Percentiles rank a stretch among this genome's conserved stretches.
These are phyloP conservation scores for Scytalidium sp. DNA, from an alignment of 2,329 filamentous ascomycete species.

Conservation along the genomic window DNA sequence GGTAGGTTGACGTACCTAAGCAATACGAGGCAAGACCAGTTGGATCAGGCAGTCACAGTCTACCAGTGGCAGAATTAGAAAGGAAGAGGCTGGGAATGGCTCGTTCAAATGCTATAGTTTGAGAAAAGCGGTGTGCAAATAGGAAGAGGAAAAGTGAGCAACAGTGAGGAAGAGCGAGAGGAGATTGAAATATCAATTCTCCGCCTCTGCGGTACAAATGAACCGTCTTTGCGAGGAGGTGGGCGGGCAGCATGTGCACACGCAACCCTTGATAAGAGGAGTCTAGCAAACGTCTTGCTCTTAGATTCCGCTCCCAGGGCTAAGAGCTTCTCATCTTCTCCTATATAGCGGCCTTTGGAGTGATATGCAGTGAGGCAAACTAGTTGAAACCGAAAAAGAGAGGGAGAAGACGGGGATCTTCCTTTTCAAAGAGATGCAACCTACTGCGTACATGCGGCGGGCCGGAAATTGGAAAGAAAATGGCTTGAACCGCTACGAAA, in stretches of 20 bases:
- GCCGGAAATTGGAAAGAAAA: neutral
- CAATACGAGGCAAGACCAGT: too few relatives aligned
- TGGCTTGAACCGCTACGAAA: neutral
- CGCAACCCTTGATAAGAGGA: constrained; percentile 3
- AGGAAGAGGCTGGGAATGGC: neutral
- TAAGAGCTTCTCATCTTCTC: neutral
- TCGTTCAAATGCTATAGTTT: neutral
- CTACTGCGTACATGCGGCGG: neutral
- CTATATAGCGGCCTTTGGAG: neutral
- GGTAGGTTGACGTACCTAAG: neutral
- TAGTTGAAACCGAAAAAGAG: neutral
- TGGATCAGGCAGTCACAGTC: too few relatives aligned
- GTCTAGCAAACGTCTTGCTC: neutral
- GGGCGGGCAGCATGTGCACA: constrained; percentile 16
- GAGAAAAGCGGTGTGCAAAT: constrained; percentile 18
- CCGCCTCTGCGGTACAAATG: neutral
- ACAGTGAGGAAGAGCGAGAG: constrained; percentile 7
- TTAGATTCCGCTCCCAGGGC: neutral
- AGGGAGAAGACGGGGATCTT: neutral
- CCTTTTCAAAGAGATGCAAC: neutral
- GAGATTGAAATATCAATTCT: constrained; percentile 13
- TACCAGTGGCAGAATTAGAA: too few relatives aligned
- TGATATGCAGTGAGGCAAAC: neutral
- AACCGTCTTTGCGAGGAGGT: constrained; percentile 11
- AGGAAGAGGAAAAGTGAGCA: constrained; percentile 13